Evolutionary conservation across 2,329 filamentous ascomycete genomes (phyloP), one percentile per base, ranked within the genome.

Genomic region (Arachnopeziza araneosa): DNA sequence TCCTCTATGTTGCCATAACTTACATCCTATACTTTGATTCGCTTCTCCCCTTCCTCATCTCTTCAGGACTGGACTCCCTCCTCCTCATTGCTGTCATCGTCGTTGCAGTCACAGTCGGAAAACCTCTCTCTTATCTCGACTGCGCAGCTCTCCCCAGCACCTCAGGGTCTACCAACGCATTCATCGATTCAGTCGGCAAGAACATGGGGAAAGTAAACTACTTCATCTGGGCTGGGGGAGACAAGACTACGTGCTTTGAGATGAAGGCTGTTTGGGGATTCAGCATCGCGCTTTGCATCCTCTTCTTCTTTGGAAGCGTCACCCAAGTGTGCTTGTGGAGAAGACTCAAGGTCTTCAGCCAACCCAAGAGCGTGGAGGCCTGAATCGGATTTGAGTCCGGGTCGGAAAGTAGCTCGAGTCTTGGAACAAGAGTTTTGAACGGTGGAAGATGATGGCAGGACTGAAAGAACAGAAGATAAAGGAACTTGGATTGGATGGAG

Each of bases 241-340:
- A 79, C 67, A 80, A 79, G 72, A 74, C 82, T 21, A 89, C 89
- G 58, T 97, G 93, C 77, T 85, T 87, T 70, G 86, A 95, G 78
- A 86, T 92, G 73, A 96, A 96, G 80, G 84, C 89, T 19, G 84
- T 95, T 66, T 96, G 92, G 93, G 92, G 91, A 0, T 75, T 96
- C 62, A 84, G 85, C 73, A 93, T 96, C 74, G 86, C 86, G 4
- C 81, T 96, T 55, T 91, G 86, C 73, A 82, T 89, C 51, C 76
- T 91, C 44, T 90, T 90, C 69, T 80, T 83, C 63, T 80, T 90
- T 61, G 87, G 85, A 1, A 76, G 79, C 52, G 74, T 87, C 55
- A 79, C 83, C 52, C 81, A 79, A 30, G 74, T 78, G 58, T 84
- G 84, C 66, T 77, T 91, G 49, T 89, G 86, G 83, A 69, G 64